phyloP scores from a whole-genome alignment of 1,139 yeast genomes.

The Yamadazyma aaseri region DNA sequence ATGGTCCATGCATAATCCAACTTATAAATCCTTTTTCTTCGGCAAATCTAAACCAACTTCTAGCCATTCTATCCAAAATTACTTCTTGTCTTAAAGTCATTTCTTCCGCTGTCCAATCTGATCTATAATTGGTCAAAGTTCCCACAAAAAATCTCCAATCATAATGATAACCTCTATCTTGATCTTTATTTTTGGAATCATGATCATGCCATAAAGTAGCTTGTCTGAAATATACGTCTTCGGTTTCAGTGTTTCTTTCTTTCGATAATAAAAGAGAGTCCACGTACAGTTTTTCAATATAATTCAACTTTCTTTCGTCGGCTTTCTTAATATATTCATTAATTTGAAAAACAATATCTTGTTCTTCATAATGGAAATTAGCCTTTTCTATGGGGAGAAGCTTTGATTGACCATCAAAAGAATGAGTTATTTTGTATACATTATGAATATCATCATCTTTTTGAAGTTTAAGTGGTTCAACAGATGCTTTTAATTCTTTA shows the following conservation, averaged over 20 bases:
- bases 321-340: constrained; percentile 12
- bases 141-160: constrained; percentile 73
- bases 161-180: constrained; percentile 52
- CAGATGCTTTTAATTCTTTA: constrained; percentile 11
- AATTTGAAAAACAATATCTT: constrained; percentile 17
- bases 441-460: constrained; percentile 20
- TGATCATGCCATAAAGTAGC: constrained; percentile 15
- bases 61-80: constrained; percentile 25
- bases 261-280: constrained; percentile 21
- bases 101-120: constrained; percentile 21
- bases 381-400: constrained; percentile 14
- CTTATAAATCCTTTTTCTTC: constrained; percentile 32
- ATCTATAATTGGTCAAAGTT: constrained; percentile 17
- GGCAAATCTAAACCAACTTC: constrained; percentile 31
- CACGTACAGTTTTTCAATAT: constrained; percentile 19
- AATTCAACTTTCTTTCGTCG: constrained; percentile 5
- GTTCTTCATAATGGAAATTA: constrained; percentile 21
- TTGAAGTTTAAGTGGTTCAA: constrained; percentile 11
- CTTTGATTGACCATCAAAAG: constrained; percentile 9
- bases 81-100: constrained; percentile 21
- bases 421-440: constrained; percentile 17
- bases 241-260: constrained; percentile 17
- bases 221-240: constrained; percentile 24
- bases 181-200: constrained; percentile 16
- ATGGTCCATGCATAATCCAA: constrained; percentile 38